Conservation (phyloP, 257 asterid genomes). For the Solanum sitiens region DNA sequence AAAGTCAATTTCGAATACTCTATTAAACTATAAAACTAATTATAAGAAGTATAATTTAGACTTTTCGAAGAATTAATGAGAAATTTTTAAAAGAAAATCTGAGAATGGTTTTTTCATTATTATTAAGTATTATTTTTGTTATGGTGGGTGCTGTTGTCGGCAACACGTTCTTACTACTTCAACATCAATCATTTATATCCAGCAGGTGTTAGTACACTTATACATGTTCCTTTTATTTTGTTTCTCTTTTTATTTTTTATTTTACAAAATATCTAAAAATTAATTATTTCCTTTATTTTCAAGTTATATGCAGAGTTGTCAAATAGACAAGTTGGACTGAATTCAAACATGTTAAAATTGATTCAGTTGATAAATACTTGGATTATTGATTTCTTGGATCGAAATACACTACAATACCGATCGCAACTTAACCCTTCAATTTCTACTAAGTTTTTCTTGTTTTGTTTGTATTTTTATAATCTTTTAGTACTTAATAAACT, state of each 20-base stretch:
- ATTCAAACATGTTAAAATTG: not conserved
- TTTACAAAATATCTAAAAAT: no score
- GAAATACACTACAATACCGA: no score
- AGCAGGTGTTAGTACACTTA: not conserved
- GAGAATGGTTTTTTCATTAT: not conserved
- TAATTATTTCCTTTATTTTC: not conserved
- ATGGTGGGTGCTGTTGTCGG: not conserved
- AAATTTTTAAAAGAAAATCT: not conserved
- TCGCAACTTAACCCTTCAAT: not conserved
- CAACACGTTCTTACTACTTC: not conserved
- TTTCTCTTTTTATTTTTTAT: fast-evolving
- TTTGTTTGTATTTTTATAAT: no score
- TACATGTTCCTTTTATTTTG: not conserved
- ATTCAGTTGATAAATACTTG: no score
- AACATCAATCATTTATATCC: not conserved
- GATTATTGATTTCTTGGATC: no score
- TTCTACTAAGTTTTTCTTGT: not conserved
- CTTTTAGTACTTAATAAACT: no score
- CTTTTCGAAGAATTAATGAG: not conserved
- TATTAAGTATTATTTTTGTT: not conserved
- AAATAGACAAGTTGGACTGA: fast-evolving
- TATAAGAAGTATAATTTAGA: not conserved
- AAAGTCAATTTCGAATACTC: not conserved
- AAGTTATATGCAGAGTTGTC: not conserved
- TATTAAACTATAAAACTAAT: not conserved